Evolutionary conservation across 441 rosid species (phyloP).

Genomic region (Erodium chrysanthum): DNA sequence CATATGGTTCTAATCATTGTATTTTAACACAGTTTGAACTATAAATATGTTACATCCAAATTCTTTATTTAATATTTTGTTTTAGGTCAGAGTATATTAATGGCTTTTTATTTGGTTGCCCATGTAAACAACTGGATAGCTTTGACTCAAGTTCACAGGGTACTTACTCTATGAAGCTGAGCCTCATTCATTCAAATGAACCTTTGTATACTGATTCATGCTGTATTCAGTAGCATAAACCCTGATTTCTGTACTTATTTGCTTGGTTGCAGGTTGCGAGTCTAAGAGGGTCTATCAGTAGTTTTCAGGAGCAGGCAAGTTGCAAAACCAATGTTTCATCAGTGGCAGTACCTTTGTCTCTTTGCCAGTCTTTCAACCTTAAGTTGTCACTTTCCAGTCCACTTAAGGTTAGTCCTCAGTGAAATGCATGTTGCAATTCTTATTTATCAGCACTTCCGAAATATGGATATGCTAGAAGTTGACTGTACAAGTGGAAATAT

Average conservation of each 20-base stretch:
- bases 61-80: background rate
- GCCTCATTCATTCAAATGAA: background rate
- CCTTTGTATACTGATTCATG: background rate
- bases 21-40: background rate
- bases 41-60: background rate
- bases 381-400: constrained; percentile 65
- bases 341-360: constrained; percentile 51
- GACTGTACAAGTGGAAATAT: background rate
- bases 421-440: background rate
- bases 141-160: background rate
- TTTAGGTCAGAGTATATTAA: background rate
- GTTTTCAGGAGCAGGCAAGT: constrained; percentile 98
- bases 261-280: constrained; percentile 69
- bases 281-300: constrained; percentile 82
- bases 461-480: background rate
- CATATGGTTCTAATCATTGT: background rate
- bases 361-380: constrained; percentile 61
- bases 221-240: background rate
- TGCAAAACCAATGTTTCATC: constrained; percentile 56
- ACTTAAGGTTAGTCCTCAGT: constrained; percentile 39
- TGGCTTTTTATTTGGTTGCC: background rate
- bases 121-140: background rate
- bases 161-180: background rate
- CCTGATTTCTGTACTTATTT: constrained; percentile 18
- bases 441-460: background rate